These are phyloP conservation scores for Solanum hybrid DNA, from an alignment of 305 asterid species.

Conservation along the genomic window DNA sequence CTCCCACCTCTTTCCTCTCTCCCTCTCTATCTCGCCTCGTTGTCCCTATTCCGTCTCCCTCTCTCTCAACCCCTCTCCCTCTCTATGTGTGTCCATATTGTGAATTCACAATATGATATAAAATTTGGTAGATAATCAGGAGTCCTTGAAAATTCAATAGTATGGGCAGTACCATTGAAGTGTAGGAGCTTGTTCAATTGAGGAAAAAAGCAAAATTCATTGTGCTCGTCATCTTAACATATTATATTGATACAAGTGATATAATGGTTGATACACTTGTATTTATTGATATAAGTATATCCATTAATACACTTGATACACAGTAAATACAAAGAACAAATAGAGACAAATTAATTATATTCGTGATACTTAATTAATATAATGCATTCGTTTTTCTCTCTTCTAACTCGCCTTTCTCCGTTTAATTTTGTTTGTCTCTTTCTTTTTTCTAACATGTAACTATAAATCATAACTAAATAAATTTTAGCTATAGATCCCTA, in stretches of 20 bases:
- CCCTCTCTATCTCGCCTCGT: neutral
- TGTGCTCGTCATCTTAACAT: neutral
- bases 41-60: neutral
- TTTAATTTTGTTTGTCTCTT: neutral
- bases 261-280: neutral
- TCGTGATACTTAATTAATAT: no score
- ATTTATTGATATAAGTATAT: no score
- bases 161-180: neutral
- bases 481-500: no score
- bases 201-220: no score
- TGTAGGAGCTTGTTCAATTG: neutral
- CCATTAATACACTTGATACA: no score
- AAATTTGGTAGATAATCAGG: neutral
- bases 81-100: neutral
- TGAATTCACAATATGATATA: neutral
- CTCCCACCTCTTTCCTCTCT: neutral
- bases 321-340: no score
- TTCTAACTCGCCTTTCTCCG: neutral
- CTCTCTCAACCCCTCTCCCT: neutral
- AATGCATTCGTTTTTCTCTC: no score
- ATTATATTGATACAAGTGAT: neutral
- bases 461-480: no score
- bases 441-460: neutral
- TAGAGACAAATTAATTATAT: no score
- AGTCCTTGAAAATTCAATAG: no score